These are phyloP conservation scores for Centella asiatica DNA, from an alignment of 129 eudicot genomes.

Conservation along the genomic window DNA sequence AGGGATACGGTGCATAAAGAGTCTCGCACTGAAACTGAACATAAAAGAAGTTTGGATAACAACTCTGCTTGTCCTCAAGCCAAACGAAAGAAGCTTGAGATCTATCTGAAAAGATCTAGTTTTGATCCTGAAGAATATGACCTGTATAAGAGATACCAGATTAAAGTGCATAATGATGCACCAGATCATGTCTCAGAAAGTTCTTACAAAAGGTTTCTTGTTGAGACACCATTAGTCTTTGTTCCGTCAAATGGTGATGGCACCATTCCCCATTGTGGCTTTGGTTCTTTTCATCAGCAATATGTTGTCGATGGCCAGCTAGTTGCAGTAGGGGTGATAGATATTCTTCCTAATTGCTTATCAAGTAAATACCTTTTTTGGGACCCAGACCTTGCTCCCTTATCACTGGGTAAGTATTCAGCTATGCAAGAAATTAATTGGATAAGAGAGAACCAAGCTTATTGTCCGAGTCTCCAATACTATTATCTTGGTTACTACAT, in stretches of 20 bases:
- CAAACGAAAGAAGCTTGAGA: slow-evolving; percentile 48
- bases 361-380: slow-evolving; percentile 92
- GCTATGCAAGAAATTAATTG: slow-evolving; percentile 78
- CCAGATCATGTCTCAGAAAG: slow-evolving; percentile 67
- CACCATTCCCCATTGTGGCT: slow-evolving; percentile 71
- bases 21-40: slow-evolving; percentile 14
- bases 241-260: slow-evolving; percentile 48
- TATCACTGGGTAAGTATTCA: slow-evolving; percentile 86
- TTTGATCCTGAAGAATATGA: slow-evolving; percentile 86
- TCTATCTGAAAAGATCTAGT: slow-evolving; percentile 58
- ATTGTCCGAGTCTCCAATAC: slow-evolving; percentile 72
- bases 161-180: slow-evolving; percentile 77
- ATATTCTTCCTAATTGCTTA: slow-evolving; percentile 92
- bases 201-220: slow-evolving; percentile 83
- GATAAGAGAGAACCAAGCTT: slow-evolving; percentile 55
- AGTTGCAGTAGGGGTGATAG: slow-evolving; percentile 90
- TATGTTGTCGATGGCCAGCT: slow-evolving; percentile 71
- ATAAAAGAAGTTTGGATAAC: slow-evolving; percentile 25
- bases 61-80: slow-evolving; percentile 9
- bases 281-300: slow-evolving; percentile 98
- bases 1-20: slow-evolving; percentile 15
- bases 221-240: slow-evolving; percentile 66
- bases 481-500: slow-evolving; percentile 96
- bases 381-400: slow-evolving; percentile 83
- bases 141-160: slow-evolving; percentile 72